These are phyloP conservation scores for Pleurotus djamor DNA, from an alignment of 768 basidiomycete genomes.

Conservation along the genomic window DNA sequence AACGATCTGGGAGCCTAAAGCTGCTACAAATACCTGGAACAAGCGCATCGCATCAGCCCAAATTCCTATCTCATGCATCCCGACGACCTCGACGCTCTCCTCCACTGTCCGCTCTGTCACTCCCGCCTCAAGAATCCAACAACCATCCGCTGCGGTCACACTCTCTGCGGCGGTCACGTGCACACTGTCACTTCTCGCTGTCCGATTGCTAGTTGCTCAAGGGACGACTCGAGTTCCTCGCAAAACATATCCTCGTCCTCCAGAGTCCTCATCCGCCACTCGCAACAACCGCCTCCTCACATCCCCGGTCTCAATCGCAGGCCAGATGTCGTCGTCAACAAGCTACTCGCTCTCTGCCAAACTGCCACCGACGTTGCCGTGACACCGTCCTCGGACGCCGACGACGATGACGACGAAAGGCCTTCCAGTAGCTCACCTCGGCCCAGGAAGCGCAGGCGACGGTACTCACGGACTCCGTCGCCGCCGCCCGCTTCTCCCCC, in stretches of 20 bases:
- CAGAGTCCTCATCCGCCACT: not conserved
- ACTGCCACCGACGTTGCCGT: constrained; percentile 4
- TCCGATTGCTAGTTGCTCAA: constrained; percentile 29
- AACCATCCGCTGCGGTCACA: constrained; percentile 83
- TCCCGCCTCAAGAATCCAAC: constrained; percentile 54
- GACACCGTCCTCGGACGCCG: constrained; percentile 22
- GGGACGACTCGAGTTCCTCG: constrained; percentile 13
- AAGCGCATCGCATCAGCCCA: not conserved
- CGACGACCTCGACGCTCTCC: constrained; percentile 25
- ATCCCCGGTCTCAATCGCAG: constrained; percentile 10
- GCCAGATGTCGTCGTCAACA: constrained; percentile 58
- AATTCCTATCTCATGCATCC: constrained; percentile 7
- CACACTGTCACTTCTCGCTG: constrained; percentile 14
- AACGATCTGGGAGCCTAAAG: constrained; percentile 5
- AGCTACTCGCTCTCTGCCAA: constrained; percentile 44
- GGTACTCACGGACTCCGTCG: not conserved
- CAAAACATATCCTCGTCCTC: constrained; percentile 41
- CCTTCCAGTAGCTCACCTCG: not conserved
- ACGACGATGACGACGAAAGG: constrained; percentile 19
- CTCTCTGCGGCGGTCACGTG: constrained; percentile 64
- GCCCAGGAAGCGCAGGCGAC: constrained; percentile 1
- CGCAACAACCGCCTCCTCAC: not conserved
- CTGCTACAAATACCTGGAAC: not conserved
- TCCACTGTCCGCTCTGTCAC: constrained; percentile 63
- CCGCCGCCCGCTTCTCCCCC: constrained; percentile 11